Evolutionary conservation across 2,329 filamentous ascomycete species (phyloP).

Genomic region (Fusarium udum): DNA sequence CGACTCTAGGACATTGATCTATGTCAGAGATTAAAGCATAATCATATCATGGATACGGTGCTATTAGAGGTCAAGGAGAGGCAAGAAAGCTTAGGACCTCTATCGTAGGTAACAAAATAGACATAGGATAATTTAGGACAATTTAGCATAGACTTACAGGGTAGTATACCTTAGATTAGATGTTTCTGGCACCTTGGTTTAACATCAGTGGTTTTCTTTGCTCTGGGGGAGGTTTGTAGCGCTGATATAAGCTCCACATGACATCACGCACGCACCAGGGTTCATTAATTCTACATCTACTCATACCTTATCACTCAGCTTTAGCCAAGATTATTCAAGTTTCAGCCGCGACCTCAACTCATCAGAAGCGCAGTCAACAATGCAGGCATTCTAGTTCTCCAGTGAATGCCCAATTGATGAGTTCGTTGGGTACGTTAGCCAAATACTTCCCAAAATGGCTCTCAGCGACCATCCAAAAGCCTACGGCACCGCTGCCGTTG

Average conservation of each 20-base stretch:
- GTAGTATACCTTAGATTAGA: not conserved
- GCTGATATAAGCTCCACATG: constrained; percentile 36
- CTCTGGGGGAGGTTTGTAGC: not conserved
- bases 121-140: not conserved
- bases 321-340: constrained; percentile 3
- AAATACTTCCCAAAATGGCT: constrained; percentile 60
- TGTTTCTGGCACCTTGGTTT: not conserved
- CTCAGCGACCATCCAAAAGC: constrained; percentile 68
- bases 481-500: constrained; percentile 72
- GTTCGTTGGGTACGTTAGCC: not conserved
- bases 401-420: constrained; percentile 7
- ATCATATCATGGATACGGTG: not conserved
- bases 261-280: constrained; percentile 37
- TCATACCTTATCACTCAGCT: constrained; percentile 1
- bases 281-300: constrained; percentile 9
- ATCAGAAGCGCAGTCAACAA: not conserved
- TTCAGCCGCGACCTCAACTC: constrained; percentile 2
- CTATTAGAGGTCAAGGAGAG: not conserved
- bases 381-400: constrained; percentile 18
- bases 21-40: not conserved
- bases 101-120: not conserved
- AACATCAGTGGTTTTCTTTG: not conserved
- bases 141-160: not conserved
- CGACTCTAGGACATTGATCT: no score
- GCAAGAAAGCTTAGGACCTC: not conserved